Evolutionary conservation across 352 stramenopile species (phyloP).

Genomic region (Phytophthora colocasiae): DNA sequence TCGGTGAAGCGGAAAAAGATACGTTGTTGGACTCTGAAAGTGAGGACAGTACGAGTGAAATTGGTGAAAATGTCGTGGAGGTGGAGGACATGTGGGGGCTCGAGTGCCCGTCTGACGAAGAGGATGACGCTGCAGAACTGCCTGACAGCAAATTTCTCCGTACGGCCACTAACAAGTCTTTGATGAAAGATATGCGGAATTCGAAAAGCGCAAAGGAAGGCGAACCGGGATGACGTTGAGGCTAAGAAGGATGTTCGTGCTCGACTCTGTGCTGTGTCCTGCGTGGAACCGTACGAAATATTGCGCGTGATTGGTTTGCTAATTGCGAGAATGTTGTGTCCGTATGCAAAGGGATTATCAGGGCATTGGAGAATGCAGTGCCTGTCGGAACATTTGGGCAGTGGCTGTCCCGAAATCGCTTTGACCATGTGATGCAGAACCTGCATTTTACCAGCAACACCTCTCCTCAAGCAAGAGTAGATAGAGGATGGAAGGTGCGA

Average conservation of each 20-base stretch:
- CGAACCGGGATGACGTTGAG: background rate
- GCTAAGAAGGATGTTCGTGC: background rate
- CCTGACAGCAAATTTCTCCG: background rate
- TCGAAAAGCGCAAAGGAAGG: background rate
- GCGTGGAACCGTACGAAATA: background rate
- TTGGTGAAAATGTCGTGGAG: background rate
- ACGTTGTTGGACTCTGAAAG: background rate
- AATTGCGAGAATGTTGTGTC: background rate
- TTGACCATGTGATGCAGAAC: conserved; percentile 8
- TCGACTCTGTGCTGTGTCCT: background rate
- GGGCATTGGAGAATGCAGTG: conserved; percentile 1
- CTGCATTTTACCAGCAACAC: conserved; percentile 3
- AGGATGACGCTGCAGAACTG: background rate
- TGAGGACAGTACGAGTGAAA: background rate
- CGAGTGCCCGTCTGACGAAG: background rate
- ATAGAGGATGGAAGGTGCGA: conserved; percentile 5
- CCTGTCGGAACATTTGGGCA: background rate
- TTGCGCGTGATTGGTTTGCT: background rate
- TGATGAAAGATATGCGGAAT: background rate
- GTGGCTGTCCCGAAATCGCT: background rate
- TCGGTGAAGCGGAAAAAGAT: too few relatives aligned
- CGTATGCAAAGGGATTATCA: background rate
- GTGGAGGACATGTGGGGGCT: background rate
- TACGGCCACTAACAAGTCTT: background rate
- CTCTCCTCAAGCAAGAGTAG: background rate